Evolutionary conservation across 2,329 filamentous ascomycete species (phyloP), one percentile per base, ranked within the genome.

Genomic region (Beauveria australis): DNA sequence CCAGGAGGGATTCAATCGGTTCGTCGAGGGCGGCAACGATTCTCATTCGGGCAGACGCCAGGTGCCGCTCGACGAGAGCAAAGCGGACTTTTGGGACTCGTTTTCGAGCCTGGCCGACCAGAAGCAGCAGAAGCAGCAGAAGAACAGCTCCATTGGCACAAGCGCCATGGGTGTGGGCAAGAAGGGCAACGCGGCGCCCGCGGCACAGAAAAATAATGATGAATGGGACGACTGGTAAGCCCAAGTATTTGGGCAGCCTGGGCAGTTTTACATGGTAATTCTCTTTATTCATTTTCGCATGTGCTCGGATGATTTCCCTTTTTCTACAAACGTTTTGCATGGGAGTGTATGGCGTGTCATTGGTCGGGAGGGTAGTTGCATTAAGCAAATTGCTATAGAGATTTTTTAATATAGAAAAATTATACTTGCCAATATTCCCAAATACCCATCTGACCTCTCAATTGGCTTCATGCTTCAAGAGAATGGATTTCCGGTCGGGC

Each of bases 41-140:
- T 69, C 76, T 48, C 67, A 68, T 59, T 40, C 16, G 3, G 40
- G 19, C 1, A 63, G 66, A 62, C 69, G 75, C 61, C 70, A 74
- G 61, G 75, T 70, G 59, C 77, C 73, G 60, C 68, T 85, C 56
- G 80, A 86, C 68, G 80, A 78, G 81, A 88, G 73, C 82, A 89
- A 87, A 74, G 88, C 88, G 71, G 88, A 89, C 66, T 96, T 96
- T 75, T 97, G 92, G 92, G 92, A 96, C 71, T 88, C 89, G 66
- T 96, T 97, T 74, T 88, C 91, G 0, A 84, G 82, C 30, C 73
- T 88, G 28, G 88, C 85, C 0, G 82, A 88, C 75, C 78, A 61
- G 37, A 61, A 71, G 66, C 47, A 61, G 18, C 70, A 69, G 14
- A 71, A 70, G 48, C 47, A 60, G 18, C 70, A 69, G 14, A 71